phyloP scores from a whole-genome alignment of 2,329 filamentous ascomycete species.

The Fusarium sp. region DNA sequence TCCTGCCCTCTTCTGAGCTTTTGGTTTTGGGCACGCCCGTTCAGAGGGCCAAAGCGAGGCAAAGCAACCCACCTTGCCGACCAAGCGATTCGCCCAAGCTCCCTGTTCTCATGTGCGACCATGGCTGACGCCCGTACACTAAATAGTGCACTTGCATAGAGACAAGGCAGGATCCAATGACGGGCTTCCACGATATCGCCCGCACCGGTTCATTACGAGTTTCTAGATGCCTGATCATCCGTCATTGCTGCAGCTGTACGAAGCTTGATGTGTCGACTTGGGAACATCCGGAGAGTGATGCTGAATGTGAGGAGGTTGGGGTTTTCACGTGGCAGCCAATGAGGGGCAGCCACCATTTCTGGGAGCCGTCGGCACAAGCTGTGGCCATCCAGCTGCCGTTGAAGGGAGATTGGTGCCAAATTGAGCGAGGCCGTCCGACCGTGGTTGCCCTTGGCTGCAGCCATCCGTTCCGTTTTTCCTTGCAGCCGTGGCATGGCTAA shows the following conservation, averaged over 20 bases:
- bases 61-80: conserved; percentile 30
- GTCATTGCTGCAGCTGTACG: conserved; percentile 42
- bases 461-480: conserved; percentile 6
- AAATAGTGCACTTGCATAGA: conserved; percentile 49
- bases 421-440: conserved; percentile 6
- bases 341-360: conserved; percentile 13
- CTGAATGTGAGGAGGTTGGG: conserved; percentile 45
- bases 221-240: conserved; percentile 43
- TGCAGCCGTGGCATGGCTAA: conserved; percentile 17
- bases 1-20: conserved; percentile 15
- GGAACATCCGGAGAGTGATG: conserved; percentile 21
- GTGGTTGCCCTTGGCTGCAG: conserved; percentile 18
- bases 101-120: conserved; percentile 34
- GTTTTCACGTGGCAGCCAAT: conserved; percentile 44
- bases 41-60: conserved; percentile 36
- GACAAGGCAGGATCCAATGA: conserved; percentile 47
- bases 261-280: conserved; percentile 33
- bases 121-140: conserved; percentile 43
- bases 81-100: conserved; percentile 25
- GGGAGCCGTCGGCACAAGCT: conserved; percentile 21
- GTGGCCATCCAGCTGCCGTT: conserved; percentile 9
- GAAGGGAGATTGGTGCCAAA: conserved; percentile 5
- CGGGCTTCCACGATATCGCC: conserved; percentile 52
- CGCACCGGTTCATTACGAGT: conserved; percentile 44
- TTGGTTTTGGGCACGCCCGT: conserved; percentile 25